A percentile compares a stretch with the other conserved stretches of the same genome.
Conservation (phyloP, 192 early-diverging fungal species). For the Bifiguratus adelaidae region DNA sequence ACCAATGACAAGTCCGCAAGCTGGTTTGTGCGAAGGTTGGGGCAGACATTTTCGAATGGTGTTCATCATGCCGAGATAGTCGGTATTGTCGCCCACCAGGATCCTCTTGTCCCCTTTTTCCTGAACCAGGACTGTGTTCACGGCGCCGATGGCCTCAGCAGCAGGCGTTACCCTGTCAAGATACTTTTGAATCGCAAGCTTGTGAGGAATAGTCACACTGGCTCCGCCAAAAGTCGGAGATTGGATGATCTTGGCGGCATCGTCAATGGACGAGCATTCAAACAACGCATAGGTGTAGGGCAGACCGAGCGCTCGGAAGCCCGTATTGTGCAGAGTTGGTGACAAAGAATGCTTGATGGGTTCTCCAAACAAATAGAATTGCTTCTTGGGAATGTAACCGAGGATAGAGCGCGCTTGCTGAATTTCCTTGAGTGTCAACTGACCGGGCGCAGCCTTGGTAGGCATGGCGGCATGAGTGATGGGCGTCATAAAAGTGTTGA, state of each 20-base stretch:
- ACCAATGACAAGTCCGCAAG: conserved; percentile 75
- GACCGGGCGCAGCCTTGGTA: conserved; percentile 83
- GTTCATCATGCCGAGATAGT: conserved; percentile 81
- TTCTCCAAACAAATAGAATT: conserved; percentile 80
- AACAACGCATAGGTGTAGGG: conserved; percentile 70
- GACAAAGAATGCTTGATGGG: conserved; percentile 89
- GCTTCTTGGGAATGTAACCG: conserved; percentile 55
- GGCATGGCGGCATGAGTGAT: conserved; percentile 82
- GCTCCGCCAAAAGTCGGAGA: conserved; percentile 78
- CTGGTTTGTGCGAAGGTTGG: conserved; percentile 12
- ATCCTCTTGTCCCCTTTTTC: conserved; percentile 6
- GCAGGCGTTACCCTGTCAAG: conserved; percentile 61
- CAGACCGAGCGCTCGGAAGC: conserved; percentile 74
- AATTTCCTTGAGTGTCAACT: conserved; percentile 77
- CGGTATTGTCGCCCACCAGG: conserved; percentile 90
- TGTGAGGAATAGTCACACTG: conserved; percentile 93
- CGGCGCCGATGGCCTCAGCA: conserved; percentile 83
- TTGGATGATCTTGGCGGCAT: conserved; percentile 38
- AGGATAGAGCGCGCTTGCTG: conserved; percentile 52
- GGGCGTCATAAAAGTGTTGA: conserved; percentile 89
- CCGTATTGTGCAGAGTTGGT: conserved; percentile 88
- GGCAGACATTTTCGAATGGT: conserved; percentile 38
- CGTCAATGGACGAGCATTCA: conserved; percentile 54
- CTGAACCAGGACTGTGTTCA: conserved; percentile 72
- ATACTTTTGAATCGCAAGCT: conserved; percentile 74